Evolutionary conservation across 2,329 filamentous ascomycete genomes (phyloP).

Genomic region (Aspergillus candidus): DNA sequence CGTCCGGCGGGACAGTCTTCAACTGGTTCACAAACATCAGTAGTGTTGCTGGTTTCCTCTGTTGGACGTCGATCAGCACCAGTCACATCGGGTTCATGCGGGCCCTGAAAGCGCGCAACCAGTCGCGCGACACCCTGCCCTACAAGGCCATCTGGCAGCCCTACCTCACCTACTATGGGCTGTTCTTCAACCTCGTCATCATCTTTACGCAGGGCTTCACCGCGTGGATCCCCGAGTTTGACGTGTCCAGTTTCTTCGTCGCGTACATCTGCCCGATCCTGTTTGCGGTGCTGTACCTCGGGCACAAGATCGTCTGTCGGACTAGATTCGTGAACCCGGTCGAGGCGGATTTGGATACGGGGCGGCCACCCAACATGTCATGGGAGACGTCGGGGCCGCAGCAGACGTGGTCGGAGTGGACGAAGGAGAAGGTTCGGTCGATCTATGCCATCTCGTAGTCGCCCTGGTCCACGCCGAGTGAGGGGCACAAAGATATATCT

Average conservation of each 20-base stretch:
- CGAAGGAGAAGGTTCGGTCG: slow-evolving; percentile 9
- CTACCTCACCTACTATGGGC: slow-evolving; percentile 57
- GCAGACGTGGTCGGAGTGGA: slow-evolving; percentile 17
- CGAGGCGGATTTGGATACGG: slow-evolving; percentile 40
- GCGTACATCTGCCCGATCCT: slow-evolving; percentile 60
- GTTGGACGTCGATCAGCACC: slow-evolving; percentile 30
- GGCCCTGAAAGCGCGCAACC: slow-evolving; percentile 50
- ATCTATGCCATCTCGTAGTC: no score
- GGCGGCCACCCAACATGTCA: slow-evolving; percentile 22
- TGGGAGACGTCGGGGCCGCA: slow-evolving; percentile 27
- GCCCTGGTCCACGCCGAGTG: no score
- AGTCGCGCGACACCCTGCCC: slow-evolving; percentile 53
- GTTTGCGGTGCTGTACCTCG: slow-evolving; percentile 53
- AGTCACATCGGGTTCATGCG: slow-evolving; percentile 61
- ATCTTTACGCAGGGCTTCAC: slow-evolving; percentile 63
- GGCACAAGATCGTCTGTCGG: slow-evolving; percentile 48
- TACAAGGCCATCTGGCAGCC: slow-evolving; percentile 58
- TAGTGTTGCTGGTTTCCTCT: slow-evolving; percentile 27
- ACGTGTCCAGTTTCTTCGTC: slow-evolving; percentile 54
- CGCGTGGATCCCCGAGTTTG: slow-evolving; percentile 56
- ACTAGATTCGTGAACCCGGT: slow-evolving; percentile 29
- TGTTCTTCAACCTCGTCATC: slow-evolving; percentile 59
- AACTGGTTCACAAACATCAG: slow-evolving; percentile 30
- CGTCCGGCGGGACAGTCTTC: slow-evolving; percentile 56
- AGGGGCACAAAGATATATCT: no score